These are phyloP conservation scores for Alliaria petiolata DNA, from an alignment of 345 rosid species.

Conservation along the genomic window DNA sequence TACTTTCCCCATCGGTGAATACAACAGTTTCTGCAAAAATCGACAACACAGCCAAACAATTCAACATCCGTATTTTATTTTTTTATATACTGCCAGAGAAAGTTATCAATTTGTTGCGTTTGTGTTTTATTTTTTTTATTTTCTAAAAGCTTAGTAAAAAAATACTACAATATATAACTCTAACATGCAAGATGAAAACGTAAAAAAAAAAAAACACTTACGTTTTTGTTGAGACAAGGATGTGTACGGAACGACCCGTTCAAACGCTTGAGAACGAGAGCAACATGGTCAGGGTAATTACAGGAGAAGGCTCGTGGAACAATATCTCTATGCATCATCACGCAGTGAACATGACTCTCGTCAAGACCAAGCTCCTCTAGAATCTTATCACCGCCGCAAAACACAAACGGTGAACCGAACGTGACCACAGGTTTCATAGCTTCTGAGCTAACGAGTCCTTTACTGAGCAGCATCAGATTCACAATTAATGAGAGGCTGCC, in stretches of 20 bases:
- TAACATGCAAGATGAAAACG: slow-evolving; percentile 6
- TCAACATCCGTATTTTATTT: neutral
- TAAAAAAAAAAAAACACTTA: slow-evolving; percentile 33
- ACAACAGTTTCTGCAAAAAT: slow-evolving; percentile 58
- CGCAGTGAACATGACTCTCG: slow-evolving; percentile 60
- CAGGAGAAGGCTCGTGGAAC: slow-evolving; percentile 98
- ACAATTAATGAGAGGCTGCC: slow-evolving; percentile 84
- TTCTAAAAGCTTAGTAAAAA: neutral
- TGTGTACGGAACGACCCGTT: slow-evolving; percentile 64
- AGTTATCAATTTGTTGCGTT: neutral
- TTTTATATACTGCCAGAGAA: too few species aligned
- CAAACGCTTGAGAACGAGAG: slow-evolving; percentile 66
- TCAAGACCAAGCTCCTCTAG: slow-evolving; percentile 66
- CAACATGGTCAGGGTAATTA: slow-evolving; percentile 81
- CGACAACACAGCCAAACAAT: neutral
- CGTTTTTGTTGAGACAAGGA: slow-evolving; percentile 74
- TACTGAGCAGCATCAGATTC: slow-evolving; percentile 61
- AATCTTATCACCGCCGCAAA: slow-evolving; percentile 77
- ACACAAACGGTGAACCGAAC: slow-evolving; percentile 85
- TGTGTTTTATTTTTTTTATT: neutral
- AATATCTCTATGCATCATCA: slow-evolving; percentile 91
- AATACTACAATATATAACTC: neutral
- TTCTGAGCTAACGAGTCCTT: slow-evolving; percentile 50
- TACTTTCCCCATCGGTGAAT: slow-evolving; percentile 75
- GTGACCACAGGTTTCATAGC: slow-evolving; percentile 68